Evolutionary conservation across 192 early-diverging fungal species (phyloP).

Genomic region (Obelidium mucronatum): DNA sequence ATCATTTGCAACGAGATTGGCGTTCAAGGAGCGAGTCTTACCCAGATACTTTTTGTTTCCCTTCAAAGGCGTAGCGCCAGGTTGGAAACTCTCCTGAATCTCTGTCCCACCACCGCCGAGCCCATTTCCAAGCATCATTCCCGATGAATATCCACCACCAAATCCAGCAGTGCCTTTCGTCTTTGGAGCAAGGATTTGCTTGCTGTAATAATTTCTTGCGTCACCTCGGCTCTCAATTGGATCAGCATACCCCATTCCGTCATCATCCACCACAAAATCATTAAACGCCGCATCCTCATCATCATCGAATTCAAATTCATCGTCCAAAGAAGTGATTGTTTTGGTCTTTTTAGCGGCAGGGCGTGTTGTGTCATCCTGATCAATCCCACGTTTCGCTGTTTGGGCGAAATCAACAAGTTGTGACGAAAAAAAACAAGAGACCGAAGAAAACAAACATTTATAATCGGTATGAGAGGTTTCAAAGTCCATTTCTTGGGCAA

Average conservation of each 20-base stretch:
- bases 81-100: slow-evolving; percentile 79
- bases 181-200: slow-evolving; percentile 3
- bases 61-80: slow-evolving; percentile 76
- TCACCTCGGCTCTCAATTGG: slow-evolving; percentile 40
- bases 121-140: background rate
- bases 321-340: slow-evolving; percentile 31
- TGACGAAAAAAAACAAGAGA: background rate
- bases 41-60: slow-evolving; percentile 47
- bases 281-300: slow-evolving; percentile 62
- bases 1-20: too few relatives aligned
- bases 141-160: background rate
- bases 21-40: slow-evolving; percentile 9
- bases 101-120: slow-evolving; percentile 26
- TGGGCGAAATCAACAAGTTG: background rate
- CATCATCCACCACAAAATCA: slow-evolving; percentile 92
- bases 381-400: slow-evolving; percentile 55
- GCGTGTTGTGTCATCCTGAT: slow-evolving; percentile 36
- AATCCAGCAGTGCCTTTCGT: background rate
- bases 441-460: background rate
- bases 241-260: slow-evolving; percentile 75
- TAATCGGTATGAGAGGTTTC: background rate
- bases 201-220: slow-evolving; percentile 41
- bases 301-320: slow-evolving; percentile 45
- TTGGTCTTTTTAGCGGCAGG: slow-evolving; percentile 20
- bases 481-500: background rate